Percentiles rank a stretch among this genome's conserved stretches.
Evolutionary conservation across 257 asterid species (phyloP).

Genomic region (Solanum bukasovii): DNA sequence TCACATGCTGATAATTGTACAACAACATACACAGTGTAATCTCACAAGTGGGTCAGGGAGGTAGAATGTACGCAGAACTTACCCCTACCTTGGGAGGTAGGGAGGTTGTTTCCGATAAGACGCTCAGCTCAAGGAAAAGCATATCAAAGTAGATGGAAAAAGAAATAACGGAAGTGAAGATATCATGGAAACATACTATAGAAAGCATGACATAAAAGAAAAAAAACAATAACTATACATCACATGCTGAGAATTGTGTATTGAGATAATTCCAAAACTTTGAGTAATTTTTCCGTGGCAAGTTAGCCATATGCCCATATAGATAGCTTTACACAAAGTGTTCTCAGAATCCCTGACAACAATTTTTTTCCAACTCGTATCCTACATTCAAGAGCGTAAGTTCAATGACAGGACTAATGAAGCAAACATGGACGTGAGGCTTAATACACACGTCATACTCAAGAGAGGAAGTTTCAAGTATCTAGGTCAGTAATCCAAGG

Average conservation of each 20-base stretch:
- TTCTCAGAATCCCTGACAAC: neutral
- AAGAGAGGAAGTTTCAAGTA: neutral
- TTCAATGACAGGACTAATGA: neutral
- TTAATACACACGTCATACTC: neutral
- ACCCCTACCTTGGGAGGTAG: neutral
- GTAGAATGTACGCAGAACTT: neutral
- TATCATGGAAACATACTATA: neutral
- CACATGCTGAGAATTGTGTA: neutral
- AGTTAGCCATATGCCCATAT: neutral
- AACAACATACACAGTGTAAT: neutral
- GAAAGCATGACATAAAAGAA: neutral
- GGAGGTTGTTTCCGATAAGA: neutral
- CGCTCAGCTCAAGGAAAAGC: neutral
- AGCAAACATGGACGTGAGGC: neutral
- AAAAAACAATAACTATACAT: neutral
- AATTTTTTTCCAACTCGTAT: neutral
- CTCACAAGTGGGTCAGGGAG: neutral
- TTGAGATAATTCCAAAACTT: neutral
- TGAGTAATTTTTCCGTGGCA: neutral
- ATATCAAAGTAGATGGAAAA: neutral
- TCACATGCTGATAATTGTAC: neutral
- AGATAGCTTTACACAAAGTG: neutral
- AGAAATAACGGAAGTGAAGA: neutral
- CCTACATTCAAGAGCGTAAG: neutral
- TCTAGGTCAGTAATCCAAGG: neutral